A percentile compares a stretch with the other conserved stretches of the same genome.
These are phyloP conservation scores for Talaromyces sp. DNA, from an alignment of 2,329 filamentous ascomycete species.

Conservation along the genomic window DNA sequence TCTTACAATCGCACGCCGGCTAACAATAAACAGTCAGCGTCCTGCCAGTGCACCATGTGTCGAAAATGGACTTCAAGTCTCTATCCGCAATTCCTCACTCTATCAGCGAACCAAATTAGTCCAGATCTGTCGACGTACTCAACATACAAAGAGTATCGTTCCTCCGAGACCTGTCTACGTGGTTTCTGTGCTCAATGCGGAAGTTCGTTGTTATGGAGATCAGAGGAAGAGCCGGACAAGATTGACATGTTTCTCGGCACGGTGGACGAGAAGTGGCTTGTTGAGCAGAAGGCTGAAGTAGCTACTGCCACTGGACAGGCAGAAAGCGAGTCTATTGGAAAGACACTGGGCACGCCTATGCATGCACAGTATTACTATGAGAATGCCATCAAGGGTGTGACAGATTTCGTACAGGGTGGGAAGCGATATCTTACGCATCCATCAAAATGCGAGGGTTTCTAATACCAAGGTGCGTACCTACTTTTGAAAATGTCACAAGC, in stretches of 20 bases:
- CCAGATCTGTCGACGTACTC: background rate
- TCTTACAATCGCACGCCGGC: background rate
- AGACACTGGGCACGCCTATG: background rate
- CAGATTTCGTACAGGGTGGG: background rate
- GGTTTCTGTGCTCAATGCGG: background rate
- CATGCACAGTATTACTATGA: slow-evolving; percentile 6
- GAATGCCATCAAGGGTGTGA: background rate
- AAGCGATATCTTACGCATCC: slow-evolving; percentile 4
- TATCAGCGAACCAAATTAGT: background rate
- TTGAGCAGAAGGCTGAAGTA: background rate
- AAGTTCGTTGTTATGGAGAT: background rate
- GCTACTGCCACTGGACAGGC: background rate
- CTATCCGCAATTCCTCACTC: background rate
- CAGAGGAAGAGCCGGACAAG: background rate
- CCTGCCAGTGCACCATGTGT: slow-evolving; percentile 2
- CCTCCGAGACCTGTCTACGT: background rate
- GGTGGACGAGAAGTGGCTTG: slow-evolving; percentile 1
- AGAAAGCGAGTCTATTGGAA: background rate
- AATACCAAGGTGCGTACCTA: background rate
- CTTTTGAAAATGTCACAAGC: background rate
- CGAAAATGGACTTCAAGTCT: slow-evolving; percentile 6
- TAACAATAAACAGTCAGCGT: background rate
- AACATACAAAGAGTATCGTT: background rate
- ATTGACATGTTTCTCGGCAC: background rate
- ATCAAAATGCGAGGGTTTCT: background rate